phyloP scores from a whole-genome alignment of 208 protist genomes.

The Trypanosoma melophagium region DNA sequence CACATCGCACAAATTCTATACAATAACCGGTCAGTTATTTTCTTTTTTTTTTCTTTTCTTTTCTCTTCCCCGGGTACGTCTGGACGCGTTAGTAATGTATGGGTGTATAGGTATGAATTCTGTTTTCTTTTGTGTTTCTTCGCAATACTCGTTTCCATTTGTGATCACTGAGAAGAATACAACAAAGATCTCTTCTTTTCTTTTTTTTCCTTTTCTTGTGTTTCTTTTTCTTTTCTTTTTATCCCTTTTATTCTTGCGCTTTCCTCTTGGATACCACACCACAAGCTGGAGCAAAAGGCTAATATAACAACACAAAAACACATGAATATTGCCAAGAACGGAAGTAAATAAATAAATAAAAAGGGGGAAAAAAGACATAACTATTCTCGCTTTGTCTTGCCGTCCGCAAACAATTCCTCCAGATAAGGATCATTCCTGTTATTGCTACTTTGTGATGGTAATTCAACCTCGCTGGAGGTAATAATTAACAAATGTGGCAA shows the following conservation, averaged over 20 bases:
- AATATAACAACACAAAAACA: background rate
- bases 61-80: background rate
- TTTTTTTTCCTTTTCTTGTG: background rate
- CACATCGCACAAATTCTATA: conserved; percentile 5
- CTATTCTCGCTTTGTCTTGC: conserved; percentile 5
- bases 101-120: too few relatives aligned
- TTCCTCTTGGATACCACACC: background rate
- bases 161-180: too few relatives aligned
- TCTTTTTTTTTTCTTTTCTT: conserved; percentile 7
- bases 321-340: background rate
- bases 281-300: background rate
- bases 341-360: conserved; percentile 6
- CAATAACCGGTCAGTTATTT: background rate
- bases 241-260: background rate
- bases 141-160: too few relatives aligned
- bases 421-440: background rate
- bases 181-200: conserved; percentile 9
- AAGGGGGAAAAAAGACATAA: conserved; percentile 23
- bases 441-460: background rate
- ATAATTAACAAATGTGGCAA: too few relatives aligned
- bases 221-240: background rate
- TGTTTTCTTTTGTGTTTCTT: too few relatives aligned
- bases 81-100: too few relatives aligned
- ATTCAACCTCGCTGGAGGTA: background rate
- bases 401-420: background rate